phyloP scores from a whole-genome alignment of 805 yeast genomes.

The Torulaspora franciscae region DNA sequence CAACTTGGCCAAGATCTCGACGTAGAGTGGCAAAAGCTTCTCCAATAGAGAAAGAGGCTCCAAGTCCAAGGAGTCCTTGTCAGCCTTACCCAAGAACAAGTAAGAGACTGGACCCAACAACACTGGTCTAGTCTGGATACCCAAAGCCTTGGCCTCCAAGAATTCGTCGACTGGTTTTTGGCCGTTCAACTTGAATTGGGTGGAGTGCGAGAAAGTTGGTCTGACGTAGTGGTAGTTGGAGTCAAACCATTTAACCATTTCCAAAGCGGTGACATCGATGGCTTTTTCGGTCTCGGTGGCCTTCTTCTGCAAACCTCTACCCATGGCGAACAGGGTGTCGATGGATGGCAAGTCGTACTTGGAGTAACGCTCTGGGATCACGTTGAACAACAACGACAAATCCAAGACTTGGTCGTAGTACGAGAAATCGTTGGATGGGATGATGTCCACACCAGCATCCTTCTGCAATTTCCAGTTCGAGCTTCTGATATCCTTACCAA shows the following conservation, averaged over 20 bases:
- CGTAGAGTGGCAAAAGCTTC: conserved; percentile 89
- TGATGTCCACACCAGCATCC: conserved; percentile 94
- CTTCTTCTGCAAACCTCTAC: conserved; percentile 98
- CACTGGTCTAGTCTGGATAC: conserved; percentile 97
- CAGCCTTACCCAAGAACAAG: conserved; percentile 94
- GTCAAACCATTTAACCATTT: conserved; percentile 99
- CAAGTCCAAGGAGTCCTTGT: conserved; percentile 92
- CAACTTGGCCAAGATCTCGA: conserved; percentile 80
- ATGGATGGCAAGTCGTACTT: conserved; percentile 82
- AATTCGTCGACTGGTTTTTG: conserved; percentile 95
- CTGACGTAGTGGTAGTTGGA: conserved; percentile 99
- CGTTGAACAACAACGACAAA: conserved; percentile 87
- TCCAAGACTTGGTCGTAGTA: conserved; percentile 97
- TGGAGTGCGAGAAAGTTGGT: conserved; percentile 95
- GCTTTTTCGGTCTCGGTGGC: conserved; percentile 82
- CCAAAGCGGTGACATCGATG: conserved; percentile 97
- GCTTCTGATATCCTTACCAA: conserved; percentile 93
- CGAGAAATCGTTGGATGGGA: conserved; percentile 97
- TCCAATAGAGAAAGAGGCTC: conserved; percentile 87
- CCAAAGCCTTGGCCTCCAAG: conserved; percentile 95
- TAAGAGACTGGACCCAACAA: conserved; percentile 94
- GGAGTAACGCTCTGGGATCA: conserved; percentile 94
- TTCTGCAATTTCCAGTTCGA: conserved; percentile 97
- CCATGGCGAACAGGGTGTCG: conserved; percentile 97
- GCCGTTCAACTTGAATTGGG: conserved; percentile 93